Base-by-base conservation (phyloP, 805 yeast genomes). In the Starmerella davenportii region DNA sequence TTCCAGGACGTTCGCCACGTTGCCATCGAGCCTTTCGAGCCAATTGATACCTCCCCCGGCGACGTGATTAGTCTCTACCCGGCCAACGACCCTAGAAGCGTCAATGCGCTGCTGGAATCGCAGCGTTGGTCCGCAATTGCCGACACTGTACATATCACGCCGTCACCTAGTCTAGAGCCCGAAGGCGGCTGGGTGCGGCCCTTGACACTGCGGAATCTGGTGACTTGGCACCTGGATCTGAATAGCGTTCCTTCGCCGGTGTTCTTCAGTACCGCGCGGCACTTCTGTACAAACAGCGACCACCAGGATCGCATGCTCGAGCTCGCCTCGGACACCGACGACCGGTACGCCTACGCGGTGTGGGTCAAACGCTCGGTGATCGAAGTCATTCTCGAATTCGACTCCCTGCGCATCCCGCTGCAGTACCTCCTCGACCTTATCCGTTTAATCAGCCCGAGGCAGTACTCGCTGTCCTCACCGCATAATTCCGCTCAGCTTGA, bases 1-100 rank as follows among this genome's bases (percentile, higher is more conserved):
- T 82, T 81, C 59, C 96, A 90, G 56, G 96, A 90, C 54, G 93
- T 87, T 2, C 64, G 95, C 29, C 72, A 69, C 38, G 55, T 84
- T 13, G 51, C 54, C 0, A 60, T 81, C 15, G 55, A 60, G 21
- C 55, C 59, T 15, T 41, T 44, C 1, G 16, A n/a, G 27, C 28
- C 21, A 1, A 13, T 42, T 49, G 2, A 79, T 9, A 8, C 70
- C 48, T 40, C 49, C 2, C 85, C 95, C 1, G 96, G 96, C 4
- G 96, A 90, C 52, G 73, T 92, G 0, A 58, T 78, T 0, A 71
- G 78, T 0, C 51, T 90, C 16, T 81, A 76, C 51, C 93, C 98
- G 0, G 58, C 68, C 13, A 90, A 90, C 51, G 70, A 71, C 34
- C 64, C 67, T 5, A 56, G 51, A 0, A 72, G 70, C 42, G 95